A percentile compares a stretch with the other conserved stretches of the same genome.
phyloP scores from a whole-genome alignment of 441 rosid species.

The Gossypium davidsonii region DNA sequence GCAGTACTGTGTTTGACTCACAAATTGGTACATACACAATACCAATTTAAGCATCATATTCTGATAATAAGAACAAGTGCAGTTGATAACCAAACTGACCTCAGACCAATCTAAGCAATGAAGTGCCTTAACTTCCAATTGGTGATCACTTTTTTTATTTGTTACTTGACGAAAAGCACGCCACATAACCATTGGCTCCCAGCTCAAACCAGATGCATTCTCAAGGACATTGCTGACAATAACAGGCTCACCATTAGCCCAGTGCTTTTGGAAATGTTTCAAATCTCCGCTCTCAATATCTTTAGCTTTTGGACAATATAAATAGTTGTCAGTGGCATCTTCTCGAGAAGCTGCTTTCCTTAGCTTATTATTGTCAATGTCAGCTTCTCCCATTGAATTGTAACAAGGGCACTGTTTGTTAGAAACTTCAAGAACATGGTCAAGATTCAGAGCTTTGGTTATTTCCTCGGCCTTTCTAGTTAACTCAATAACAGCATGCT shows the following conservation, averaged over 20 bases:
- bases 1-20: not conserved
- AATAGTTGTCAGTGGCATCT: slow-evolving; percentile 53
- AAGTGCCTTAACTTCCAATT: slow-evolving; percentile 47
- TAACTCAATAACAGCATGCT: slow-evolving; percentile 43
- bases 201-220: slow-evolving; percentile 67
- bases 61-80: not conserved
- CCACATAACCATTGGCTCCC: slow-evolving; percentile 95
- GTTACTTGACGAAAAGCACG: slow-evolving; percentile 68
- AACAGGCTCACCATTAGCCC: slow-evolving; percentile 83
- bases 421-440: slow-evolving; percentile 9
- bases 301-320: slow-evolving; percentile 54
- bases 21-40: not conserved
- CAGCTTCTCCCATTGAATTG: slow-evolving; percentile 28
- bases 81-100: slow-evolving; percentile 43
- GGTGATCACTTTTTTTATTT: slow-evolving; percentile 28
- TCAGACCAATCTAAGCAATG: slow-evolving; percentile 72
- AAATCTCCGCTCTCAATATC: slow-evolving; percentile 39
- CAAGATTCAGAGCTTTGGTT: slow-evolving; percentile 19
- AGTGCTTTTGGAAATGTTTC: slow-evolving; percentile 73
- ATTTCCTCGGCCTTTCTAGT: slow-evolving; percentile 43
- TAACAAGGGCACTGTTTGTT: slow-evolving; percentile 40
- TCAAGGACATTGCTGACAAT: slow-evolving; percentile 70
- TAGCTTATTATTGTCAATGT: slow-evolving; percentile 19
- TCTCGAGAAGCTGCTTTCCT: slow-evolving; percentile 65
- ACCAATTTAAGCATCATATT: not conserved